These are phyloP conservation scores for Bruguiera gymnorhiza DNA, from an alignment of 345 rosid species.

Conservation along the genomic window DNA sequence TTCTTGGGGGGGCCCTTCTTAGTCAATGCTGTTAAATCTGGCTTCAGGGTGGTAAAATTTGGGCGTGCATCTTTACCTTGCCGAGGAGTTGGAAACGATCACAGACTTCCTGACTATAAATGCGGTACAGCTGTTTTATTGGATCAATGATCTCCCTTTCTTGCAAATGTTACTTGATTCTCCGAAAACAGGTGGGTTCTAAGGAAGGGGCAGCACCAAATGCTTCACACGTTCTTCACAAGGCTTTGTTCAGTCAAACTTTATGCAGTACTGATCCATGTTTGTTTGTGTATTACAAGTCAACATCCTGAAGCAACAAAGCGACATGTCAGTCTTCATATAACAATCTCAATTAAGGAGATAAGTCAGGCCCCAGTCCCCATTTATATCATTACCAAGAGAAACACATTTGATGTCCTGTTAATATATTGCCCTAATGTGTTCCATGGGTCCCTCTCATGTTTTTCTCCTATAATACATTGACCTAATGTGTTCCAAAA, in stretches of 20 bases:
- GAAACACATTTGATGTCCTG: background rate
- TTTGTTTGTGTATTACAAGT: background rate
- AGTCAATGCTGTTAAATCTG: too few relatives aligned
- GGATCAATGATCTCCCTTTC: too few relatives aligned
- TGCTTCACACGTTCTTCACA: background rate
- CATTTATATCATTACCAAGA: background rate
- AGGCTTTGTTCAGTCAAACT: slow-evolving; percentile 2
- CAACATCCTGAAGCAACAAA: background rate
- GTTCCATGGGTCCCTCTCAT: background rate
- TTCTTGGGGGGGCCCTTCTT: too few relatives aligned
- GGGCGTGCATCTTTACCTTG: too few relatives aligned
- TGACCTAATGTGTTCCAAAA: background rate
- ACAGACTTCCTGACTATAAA: too few relatives aligned
- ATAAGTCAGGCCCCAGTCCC: background rate
- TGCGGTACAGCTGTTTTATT: too few relatives aligned
- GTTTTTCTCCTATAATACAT: background rate
- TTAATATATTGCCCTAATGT: background rate
- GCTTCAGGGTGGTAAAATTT: too few relatives aligned
- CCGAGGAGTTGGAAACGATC: too few relatives aligned
- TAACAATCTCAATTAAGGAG: background rate
- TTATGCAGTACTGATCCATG: background rate
- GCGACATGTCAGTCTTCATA: background rate
- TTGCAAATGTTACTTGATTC: too few relatives aligned
- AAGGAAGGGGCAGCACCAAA: background rate
- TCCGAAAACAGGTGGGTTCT: background rate